phyloP scores from a whole-genome alignment of 2,329 filamentous ascomycete species.

The Harringtonia aguacate region DNA sequence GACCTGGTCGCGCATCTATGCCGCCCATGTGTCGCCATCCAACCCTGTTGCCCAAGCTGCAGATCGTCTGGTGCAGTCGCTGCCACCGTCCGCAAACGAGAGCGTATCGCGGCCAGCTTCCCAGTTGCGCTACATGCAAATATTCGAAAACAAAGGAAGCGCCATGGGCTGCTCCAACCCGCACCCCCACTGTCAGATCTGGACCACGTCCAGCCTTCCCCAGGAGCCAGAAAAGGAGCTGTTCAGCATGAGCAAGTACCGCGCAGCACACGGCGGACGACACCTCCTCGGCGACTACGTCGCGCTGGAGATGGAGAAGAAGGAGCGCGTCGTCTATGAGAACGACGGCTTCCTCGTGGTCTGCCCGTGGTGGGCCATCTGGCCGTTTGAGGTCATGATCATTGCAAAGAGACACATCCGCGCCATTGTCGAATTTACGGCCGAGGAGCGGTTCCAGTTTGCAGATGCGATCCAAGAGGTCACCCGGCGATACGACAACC shows the following conservation, averaged over 20 bases:
- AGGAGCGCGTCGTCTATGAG: slow-evolving; percentile 79
- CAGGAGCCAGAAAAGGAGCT: slow-evolving; percentile 82
- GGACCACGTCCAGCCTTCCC: slow-evolving; percentile 84
- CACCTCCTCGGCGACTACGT: slow-evolving; percentile 84
- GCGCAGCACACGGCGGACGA: slow-evolving; percentile 55
- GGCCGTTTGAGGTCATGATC: slow-evolving; percentile 94
- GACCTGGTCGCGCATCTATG: slow-evolving; percentile 88
- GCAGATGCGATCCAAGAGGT: slow-evolving; percentile 82
- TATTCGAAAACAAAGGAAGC: slow-evolving; percentile 97
- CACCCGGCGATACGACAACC: slow-evolving; percentile 85
- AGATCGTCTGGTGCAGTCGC: slow-evolving; percentile 21
- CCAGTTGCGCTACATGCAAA: slow-evolving; percentile 95
- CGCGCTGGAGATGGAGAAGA: slow-evolving; percentile 67
- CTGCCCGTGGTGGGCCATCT: slow-evolving; percentile 95
- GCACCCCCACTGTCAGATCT: slow-evolving; percentile 92
- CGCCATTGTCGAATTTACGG: slow-evolving; percentile 70
- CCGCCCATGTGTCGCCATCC: slow-evolving; percentile 62
- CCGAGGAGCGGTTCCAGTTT: slow-evolving; percentile 59
- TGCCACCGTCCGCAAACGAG: slow-evolving; percentile 24
- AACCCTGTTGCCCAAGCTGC: slow-evolving; percentile 48
- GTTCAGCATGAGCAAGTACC: slow-evolving; percentile 68
- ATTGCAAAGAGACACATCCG: slow-evolving; percentile 76
- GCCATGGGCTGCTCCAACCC: slow-evolving; percentile 99
- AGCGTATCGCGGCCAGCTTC: slow-evolving; percentile 46
- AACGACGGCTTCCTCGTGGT: slow-evolving; percentile 78